Evolutionary conservation across 2,329 filamentous ascomycete genomes (phyloP), one percentile per base, ranked within the genome.

Genomic region (Cryphonectria radicalis): DNA sequence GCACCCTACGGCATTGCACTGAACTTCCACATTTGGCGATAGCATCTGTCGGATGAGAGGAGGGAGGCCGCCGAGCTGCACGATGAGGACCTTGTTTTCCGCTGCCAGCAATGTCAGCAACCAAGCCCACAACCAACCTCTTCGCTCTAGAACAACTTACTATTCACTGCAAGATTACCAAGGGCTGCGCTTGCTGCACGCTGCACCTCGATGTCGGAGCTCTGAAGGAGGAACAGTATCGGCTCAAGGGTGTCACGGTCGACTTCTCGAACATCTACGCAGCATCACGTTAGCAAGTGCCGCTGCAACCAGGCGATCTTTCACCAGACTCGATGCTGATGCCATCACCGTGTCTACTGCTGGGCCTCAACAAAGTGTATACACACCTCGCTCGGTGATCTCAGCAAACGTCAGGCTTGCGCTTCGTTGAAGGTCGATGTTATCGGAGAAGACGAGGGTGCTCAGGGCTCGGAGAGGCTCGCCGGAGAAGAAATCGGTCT

Each of bases 21-120:
- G 96, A 37, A 99, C 96, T 81, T 99, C 96, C 76, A 99, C 96
- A 77, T 99, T 99, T 63, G 92, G 89, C 70, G 95, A 98, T 84
- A 97, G 94, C 96, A 99, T 99, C 83, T 99, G 96, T 75, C 93
- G 92, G 82, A 98, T 99, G 72, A 99, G 88, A 68, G 96, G 95
- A 68, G 91, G 91, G 73, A 99, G 88, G 37, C 96, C 96, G 71
- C 95, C 95, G 22, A 99, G 90, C 75, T 94, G 90, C 73, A 99
- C 96, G 77, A 99, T 99, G 75, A 95, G 87, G 73, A 98, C 94
- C 82, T 99, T 99, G 87, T 99, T 99, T 81, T 98, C 95, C 76
- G 93, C 96, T 98, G 73, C 0, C 77, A n/a, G 68, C 57, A 13
- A 55, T 63, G 80, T 90, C 79, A 89, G 87, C 77, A 74, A 75